Evolutionary conservation across 2,329 filamentous ascomycete species (phyloP), one percentile per base, ranked within the genome.

Genomic region (Pyrenophora seminiperda): DNA sequence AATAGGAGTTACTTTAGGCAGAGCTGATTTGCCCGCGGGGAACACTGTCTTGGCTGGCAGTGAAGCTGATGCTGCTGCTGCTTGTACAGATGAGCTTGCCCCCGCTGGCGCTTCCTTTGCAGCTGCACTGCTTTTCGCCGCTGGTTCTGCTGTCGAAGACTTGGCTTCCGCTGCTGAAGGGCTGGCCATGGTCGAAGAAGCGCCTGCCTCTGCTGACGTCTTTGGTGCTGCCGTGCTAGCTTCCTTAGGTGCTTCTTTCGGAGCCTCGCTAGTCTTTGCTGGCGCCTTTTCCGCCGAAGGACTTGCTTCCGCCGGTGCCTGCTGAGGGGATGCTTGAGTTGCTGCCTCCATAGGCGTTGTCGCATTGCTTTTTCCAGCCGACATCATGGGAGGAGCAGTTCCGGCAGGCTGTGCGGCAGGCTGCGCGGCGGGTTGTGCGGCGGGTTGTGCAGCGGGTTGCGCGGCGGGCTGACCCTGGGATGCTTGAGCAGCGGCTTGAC

Each of bases 301-400:
- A 4, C 4, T 40, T 19, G 31, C 22, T 39, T 46, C 36, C 6
- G 43, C 50, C 3, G 47, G 39, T 41, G 50, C 46, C 27, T 50
- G 22, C 22, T 56, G 48, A 15, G 54, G 45, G 29, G 47, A 38
- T 15, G 74, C 42, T 19, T 55, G 47, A 15, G 54, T 43, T 29
- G 48, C 41, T 15, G 74, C 42, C 15, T 57, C 47, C 4, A 56
- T 18, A 3, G 59, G 42, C 14, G 49, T 39, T 15, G 47, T 53
- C 22, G 44, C 22, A 5, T 42, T 34, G 33, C 53, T 32, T 22
- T 52, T 42, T 5, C 53, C 51, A 44, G 49, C 50, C 13, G 39
- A 33, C 22, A 55, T 41, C n/a, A 49, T 40, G 4, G 55, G 54
- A 15, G 53, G 39, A 37, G 41, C 18, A 7, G 56, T 33, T 20